Base-by-base conservation (phyloP, 148 eudicot species). In the Chenopodium album region DNA sequence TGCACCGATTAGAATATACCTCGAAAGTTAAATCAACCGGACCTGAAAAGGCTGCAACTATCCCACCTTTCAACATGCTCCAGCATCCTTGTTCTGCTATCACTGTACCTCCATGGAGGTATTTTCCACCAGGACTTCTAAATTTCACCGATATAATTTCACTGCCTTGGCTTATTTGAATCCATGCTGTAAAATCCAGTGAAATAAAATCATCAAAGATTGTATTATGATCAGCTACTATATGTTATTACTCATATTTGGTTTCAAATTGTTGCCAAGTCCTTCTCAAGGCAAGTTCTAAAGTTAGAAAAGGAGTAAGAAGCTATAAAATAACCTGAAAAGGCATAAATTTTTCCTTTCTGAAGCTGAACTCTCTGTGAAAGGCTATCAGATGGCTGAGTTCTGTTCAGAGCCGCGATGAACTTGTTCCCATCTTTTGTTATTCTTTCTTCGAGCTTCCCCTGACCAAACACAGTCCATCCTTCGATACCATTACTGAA, bases 1-100 rank as follows among this genome's bases (percentile, higher is more conserved):
- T 56, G 20, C 80, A 1, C 5, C 16, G 54, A 12, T 50, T 16
- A 50, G 4, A 56, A 48, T 10, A 68, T 65, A 88, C 92, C 92
- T 82, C 62, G 60, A 89, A 85, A 59, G 78, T 84, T 31, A 89
- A 32, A 68, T 84, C 84, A 44, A 82, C 85, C 9, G 63, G 74
- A 66, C 86, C 87, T 19, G 86, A 37, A 17, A 78, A 75, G 65
- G 75, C 80, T 26, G 89, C 81, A 37, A 85, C 73, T 19, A 89
- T 84, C 4, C 95, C 95, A 2, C 95, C 95, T 87, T 90, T 92
- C 34, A 92, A 88, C 92, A 92, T 87, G 76, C 89, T 89, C 95
- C 95, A 92, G 62, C 95, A 92, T 37, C 93, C 95, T 59, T 86
- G 76, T 75, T 86, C 82, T 65, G 95, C 93, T 60, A 89, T 78